Conservation (phyloP, 768 basidiomycete genomes). For the Wakefieldia striispora region DNA sequence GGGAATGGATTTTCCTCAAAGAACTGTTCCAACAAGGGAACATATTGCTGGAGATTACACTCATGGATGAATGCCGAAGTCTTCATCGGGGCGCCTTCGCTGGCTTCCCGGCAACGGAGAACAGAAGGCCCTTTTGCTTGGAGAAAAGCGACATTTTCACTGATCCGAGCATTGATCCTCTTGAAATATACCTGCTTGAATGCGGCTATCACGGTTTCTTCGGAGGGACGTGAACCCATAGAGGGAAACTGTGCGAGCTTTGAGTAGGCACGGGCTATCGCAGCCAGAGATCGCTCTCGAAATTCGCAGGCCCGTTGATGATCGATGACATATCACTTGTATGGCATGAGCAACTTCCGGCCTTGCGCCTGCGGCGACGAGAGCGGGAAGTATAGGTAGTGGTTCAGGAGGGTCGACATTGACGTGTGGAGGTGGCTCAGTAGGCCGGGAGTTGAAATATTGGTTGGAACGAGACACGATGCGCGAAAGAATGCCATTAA, state of each 20-base stretch:
- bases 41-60: slow-evolving; percentile 37
- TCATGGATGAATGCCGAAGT: too few species aligned
- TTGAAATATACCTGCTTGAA: slow-evolving; percentile 3
- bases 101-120: neutral
- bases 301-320: slow-evolving; percentile 1
- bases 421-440: neutral
- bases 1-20: slow-evolving; percentile 51
- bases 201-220: slow-evolving; percentile 1
- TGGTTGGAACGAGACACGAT: neutral
- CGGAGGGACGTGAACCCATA: neutral
- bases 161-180: neutral
- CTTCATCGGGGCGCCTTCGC: neutral
- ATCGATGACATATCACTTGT: neutral
- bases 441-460: neutral
- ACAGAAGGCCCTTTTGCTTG: neutral
- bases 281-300: neutral
- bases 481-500: neutral
- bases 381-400: neutral
- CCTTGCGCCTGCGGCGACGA: slow-evolving; percentile 3
- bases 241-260: slow-evolving; percentile 3
- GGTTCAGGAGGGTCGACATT: slow-evolving; percentile 6
- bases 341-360: neutral
- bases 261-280: neutral
- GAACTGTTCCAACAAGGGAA: slow-evolving; percentile 45
- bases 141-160: neutral